Evolutionary conservation across 768 basidiomycete genomes (phyloP).

Genomic region (Crepidotus variabilis): DNA sequence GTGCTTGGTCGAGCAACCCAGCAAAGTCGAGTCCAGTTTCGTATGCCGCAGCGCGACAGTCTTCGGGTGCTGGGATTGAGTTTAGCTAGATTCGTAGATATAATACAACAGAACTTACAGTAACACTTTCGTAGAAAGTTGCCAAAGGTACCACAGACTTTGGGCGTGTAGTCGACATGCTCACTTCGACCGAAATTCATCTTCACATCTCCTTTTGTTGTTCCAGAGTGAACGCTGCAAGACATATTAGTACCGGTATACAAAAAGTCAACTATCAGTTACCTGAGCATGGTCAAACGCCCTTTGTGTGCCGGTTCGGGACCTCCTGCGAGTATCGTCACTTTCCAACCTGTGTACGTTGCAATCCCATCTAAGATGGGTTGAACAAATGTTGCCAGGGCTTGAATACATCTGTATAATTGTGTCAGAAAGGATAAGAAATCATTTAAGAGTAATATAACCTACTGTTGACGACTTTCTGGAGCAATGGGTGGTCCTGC

Average conservation of each 20-base stretch:
- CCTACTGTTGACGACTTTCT: slow-evolving; percentile 7
- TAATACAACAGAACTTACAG: background rate
- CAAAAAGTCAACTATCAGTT: background rate
- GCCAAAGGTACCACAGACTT: slow-evolving; percentile 7
- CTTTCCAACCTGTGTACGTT: slow-evolving; percentile 13
- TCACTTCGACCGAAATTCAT: slow-evolving; percentile 13
- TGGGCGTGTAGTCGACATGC: background rate
- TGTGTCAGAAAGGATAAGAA: background rate
- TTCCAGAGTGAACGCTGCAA: slow-evolving; percentile 15
- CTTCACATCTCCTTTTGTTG: slow-evolving; percentile 5
- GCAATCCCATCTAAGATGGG: slow-evolving; percentile 11
- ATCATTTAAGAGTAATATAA: background rate
- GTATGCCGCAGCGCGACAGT: background rate
- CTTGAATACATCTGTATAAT: slow-evolving; percentile 8
- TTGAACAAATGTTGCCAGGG: background rate
- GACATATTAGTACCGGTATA: background rate
- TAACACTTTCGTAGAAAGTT: slow-evolving; percentile 9
- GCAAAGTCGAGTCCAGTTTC: background rate
- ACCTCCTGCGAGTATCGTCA: slow-evolving; percentile 10
- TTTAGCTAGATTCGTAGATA: background rate
- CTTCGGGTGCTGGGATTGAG: background rate
- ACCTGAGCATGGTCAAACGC: slow-evolving; percentile 1
- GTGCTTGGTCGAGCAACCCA: background rate
- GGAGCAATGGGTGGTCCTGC: background rate
- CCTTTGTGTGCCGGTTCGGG: slow-evolving; percentile 6